phyloP scores from a whole-genome alignment of 2,329 filamentous ascomycete species.

The Cladosporium sp. region DNA sequence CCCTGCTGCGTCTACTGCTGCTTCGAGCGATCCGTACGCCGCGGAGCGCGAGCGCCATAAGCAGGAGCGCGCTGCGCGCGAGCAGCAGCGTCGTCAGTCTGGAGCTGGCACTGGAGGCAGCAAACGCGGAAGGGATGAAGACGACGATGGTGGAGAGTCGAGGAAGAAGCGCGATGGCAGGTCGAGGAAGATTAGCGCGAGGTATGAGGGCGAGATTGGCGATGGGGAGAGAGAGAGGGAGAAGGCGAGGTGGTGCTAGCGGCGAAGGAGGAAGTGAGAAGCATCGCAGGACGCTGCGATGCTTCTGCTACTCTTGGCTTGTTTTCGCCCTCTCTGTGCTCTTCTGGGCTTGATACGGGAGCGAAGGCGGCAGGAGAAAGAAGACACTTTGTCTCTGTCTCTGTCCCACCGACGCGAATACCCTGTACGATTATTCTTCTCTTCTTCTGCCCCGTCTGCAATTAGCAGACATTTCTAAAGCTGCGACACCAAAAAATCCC shows the following conservation, averaged over 20 bases:
- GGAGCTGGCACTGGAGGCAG: slow-evolving; percentile 44
- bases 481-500: background rate
- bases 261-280: background rate
- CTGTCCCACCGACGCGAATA: background rate
- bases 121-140: slow-evolving; percentile 30
- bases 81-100: slow-evolving; percentile 62
- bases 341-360: background rate
- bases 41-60: slow-evolving; percentile 36
- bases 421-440: background rate
- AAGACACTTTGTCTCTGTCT: background rate
- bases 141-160: slow-evolving; percentile 11
- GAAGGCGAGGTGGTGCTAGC: slow-evolving; percentile 12
- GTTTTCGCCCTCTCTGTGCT: background rate
- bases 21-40: slow-evolving; percentile 34
- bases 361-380: no score
- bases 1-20: slow-evolving; percentile 16
- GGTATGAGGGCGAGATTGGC: slow-evolving; percentile 19
- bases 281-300: background rate
- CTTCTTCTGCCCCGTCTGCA: no score
- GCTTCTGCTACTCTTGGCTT: background rate
- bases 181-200: slow-evolving; percentile 14
- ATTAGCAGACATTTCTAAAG: background rate
- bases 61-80: slow-evolving; percentile 59
- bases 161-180: slow-evolving; percentile 16
- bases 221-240: slow-evolving; percentile 20